These are phyloP conservation scores for Sindora glabra DNA, from an alignment of 306 rosid genomes.

Conservation along the genomic window DNA sequence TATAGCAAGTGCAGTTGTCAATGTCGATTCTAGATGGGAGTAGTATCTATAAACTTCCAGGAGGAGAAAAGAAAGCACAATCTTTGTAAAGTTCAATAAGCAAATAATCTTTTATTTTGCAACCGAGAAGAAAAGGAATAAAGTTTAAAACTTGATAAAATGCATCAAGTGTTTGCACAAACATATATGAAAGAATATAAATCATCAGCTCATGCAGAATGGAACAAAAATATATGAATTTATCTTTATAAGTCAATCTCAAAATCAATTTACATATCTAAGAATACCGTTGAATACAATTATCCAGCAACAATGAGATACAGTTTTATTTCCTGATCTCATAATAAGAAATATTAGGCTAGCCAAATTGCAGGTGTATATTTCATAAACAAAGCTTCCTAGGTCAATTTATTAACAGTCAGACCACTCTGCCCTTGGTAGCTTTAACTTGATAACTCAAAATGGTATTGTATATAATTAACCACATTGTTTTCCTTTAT, in stretches of 20 bases:
- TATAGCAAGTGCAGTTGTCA: neutral
- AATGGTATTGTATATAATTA: neutral
- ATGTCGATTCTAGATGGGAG: neutral
- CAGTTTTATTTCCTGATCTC: neutral
- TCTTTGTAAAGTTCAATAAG: neutral
- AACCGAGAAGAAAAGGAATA: too few relatives aligned
- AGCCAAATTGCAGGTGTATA: neutral
- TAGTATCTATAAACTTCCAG: neutral
- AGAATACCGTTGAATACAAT: neutral
- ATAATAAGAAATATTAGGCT: neutral
- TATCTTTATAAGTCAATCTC: neutral
- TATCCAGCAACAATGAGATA: neutral
- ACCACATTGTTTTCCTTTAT: constrained; percentile 1
- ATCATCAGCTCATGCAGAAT: too few relatives aligned
- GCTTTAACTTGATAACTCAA: neutral
- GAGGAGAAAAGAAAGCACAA: neutral
- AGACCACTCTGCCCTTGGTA: neutral
- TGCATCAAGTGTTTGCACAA: too few relatives aligned
- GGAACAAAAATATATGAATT: too few relatives aligned
- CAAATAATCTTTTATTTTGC: too few relatives aligned
- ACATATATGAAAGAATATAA: too few relatives aligned
- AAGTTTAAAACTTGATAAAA: too few relatives aligned
- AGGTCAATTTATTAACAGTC: neutral
- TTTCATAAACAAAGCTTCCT: neutral
- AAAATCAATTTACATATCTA: neutral